Evolutionary conservation across 2,329 filamentous ascomycete genomes (phyloP), one percentile per base, ranked within the genome.

Genomic region (Aaosphaeria pasadenensis): DNA sequence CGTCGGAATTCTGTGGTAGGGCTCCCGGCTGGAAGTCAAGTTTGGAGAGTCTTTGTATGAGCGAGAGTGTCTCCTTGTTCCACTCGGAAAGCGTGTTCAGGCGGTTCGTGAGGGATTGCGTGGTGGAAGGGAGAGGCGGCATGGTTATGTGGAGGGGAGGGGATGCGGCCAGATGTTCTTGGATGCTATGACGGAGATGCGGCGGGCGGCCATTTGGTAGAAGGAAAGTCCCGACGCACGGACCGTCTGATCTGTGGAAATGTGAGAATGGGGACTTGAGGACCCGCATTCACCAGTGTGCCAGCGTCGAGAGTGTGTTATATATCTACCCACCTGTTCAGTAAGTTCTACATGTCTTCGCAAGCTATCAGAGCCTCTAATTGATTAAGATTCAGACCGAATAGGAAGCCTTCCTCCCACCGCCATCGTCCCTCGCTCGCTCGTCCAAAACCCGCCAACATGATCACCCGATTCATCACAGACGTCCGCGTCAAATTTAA

Each of bases 381-480:
- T 11, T 11, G 9, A 36, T 13, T 6, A 29, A 43, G 11, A 6
- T 24, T 24, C 32, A 13, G 33, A 38, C 28, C 36, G 33, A 46
- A 40, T 36, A 30, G 4, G 31, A 30, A 24, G 39, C 48, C 4
- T 39, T 42, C 29, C 40, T 29, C 39, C 32, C 41, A 6, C 45
- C 46, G 30, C 30, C 36, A 42, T 51, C 32, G 41, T 31, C 29
- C 44, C 28, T 30, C 38, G 5, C 31, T 35, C 44, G 6, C 29
- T 42, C 30, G 33, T 9, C 33, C 7, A 36, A 36, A 32, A 38
- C n/a, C 41, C 52, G 39, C 62, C 68, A 69, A 64, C 62, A 94
- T 94, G 89, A 89, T 94, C 52, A 92, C 88, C 50, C 85, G 86
- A 68, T 94, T 89, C 77, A 82, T 95, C 71, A 92, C 91, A 70